Percentiles rank a stretch among this genome's conserved stretches.
Evolutionary conservation across 371 early-diverging fungal species (phyloP).

Genomic region (Nematocida ironsii): DNA sequence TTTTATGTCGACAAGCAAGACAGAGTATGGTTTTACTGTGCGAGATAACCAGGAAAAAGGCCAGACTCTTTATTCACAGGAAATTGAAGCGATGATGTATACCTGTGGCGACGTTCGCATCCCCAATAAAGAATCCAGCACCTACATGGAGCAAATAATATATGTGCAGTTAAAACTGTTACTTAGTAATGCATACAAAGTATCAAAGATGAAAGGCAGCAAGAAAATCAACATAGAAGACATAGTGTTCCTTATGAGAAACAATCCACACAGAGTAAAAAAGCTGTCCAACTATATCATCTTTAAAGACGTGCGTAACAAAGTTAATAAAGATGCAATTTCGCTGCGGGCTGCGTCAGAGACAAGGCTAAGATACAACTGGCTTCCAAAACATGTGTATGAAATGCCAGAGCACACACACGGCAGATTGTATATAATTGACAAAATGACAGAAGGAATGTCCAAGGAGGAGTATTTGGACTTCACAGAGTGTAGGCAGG

Average conservation of each 20-base stretch:
- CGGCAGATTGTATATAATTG: slow-evolving; percentile 71
- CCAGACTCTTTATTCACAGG: slow-evolving; percentile 23
- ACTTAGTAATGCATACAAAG: slow-evolving; percentile 18
- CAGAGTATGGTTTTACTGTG: background rate
- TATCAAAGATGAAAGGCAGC: slow-evolving; percentile 30
- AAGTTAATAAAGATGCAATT: slow-evolving; percentile 44
- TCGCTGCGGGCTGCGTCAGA: slow-evolving; percentile 6
- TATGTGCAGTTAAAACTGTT: slow-evolving; percentile 48
- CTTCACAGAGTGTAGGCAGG: slow-evolving; percentile 91
- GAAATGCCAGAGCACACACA: slow-evolving; percentile 29
- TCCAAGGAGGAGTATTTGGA: slow-evolving; percentile 92
- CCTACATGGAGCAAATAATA: slow-evolving; percentile 57
- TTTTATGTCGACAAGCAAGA: slow-evolving; percentile 9
- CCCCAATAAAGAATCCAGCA: slow-evolving; percentile 42
- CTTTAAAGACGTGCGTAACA: slow-evolving; percentile 56
- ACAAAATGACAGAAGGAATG: slow-evolving; percentile 86
- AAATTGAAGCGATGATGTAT: slow-evolving; percentile 62
- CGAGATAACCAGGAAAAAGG: slow-evolving; percentile 19
- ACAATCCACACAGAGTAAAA: slow-evolving; percentile 54
- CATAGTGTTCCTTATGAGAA: slow-evolving; percentile 55
- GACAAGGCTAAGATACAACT: slow-evolving; percentile 30
- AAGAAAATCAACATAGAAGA: slow-evolving; percentile 55
- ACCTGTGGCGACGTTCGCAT: slow-evolving; percentile 55
- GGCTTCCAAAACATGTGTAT: slow-evolving; percentile 45
- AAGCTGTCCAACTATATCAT: slow-evolving; percentile 56